Evolutionary conservation across 768 basidiomycete genomes (phyloP).

Genomic region (Suillus hirtellus): DNA sequence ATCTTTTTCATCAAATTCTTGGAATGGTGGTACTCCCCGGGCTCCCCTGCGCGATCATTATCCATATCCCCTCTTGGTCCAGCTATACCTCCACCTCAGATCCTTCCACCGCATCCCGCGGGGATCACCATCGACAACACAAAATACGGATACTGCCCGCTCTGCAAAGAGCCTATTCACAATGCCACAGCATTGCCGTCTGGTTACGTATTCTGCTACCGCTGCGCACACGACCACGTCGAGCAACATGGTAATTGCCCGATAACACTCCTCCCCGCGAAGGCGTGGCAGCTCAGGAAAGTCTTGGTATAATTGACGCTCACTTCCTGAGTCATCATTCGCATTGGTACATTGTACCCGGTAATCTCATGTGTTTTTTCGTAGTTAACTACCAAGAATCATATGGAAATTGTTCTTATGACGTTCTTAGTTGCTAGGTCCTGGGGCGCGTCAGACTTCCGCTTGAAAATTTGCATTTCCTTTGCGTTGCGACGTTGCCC

Average conservation of each 20-base stretch:
- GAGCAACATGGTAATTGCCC: slow-evolving; percentile 81
- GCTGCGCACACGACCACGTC: slow-evolving; percentile 84
- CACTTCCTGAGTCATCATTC: background rate
- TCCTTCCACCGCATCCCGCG: slow-evolving; percentile 72
- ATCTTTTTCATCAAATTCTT: slow-evolving; percentile 97
- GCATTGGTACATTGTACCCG: background rate
- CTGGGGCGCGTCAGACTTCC: too few species aligned
- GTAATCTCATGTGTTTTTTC: background rate
- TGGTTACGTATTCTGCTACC: slow-evolving; percentile 94
- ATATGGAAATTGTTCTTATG: background rate
- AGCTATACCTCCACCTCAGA: slow-evolving; percentile 72
- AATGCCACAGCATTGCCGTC: slow-evolving; percentile 91
- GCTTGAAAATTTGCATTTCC: background rate
- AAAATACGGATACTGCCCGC: slow-evolving; percentile 80
- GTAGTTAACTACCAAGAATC: background rate
- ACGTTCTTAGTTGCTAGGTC: background rate
- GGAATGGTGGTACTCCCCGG: slow-evolving; percentile 99
- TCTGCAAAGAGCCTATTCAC: slow-evolving; percentile 70
- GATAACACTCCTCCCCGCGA: slow-evolving; percentile 76
- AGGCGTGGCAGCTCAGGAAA: slow-evolving; percentile 83
- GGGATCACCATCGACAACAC: slow-evolving; percentile 63
- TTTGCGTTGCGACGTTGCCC: background rate
- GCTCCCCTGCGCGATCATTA: slow-evolving; percentile 79
- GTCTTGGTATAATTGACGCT: slow-evolving; percentile 61
- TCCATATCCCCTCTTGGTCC: slow-evolving; percentile 63